Conservation (phyloP, 176 grass and related monocot genomes). For the Hyparrhenia diplandra region DNA sequence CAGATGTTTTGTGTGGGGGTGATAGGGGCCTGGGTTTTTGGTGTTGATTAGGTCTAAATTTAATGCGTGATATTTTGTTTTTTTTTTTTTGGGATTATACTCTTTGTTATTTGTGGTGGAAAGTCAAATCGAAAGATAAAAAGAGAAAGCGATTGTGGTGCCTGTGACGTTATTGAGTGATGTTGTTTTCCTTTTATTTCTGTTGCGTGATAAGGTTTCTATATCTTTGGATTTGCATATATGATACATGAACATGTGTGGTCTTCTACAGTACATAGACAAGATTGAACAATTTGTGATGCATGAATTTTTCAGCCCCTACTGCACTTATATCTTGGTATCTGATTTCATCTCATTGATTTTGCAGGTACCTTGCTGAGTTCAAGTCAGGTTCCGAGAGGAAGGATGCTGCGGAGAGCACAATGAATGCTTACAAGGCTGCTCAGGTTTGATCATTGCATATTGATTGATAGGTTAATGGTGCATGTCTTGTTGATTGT, state of each 20-base stretch:
- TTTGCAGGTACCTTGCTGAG: slow-evolving; percentile 73
- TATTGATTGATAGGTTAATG: not conserved
- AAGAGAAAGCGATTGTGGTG: not conserved
- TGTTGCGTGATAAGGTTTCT: not conserved
- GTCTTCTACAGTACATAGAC: not conserved
- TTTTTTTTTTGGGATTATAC: not conserved
- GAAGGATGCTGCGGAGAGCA: slow-evolving; percentile 80
- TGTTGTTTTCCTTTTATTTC: not conserved
- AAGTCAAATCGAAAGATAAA: not conserved
- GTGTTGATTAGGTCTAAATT: not conserved
- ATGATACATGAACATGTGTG: not conserved
- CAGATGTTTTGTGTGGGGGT: too few species aligned
- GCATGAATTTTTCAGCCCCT: not conserved
- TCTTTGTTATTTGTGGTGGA: not conserved
- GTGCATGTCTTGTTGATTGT: not conserved
- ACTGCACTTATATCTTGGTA: not conserved
- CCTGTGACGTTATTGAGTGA: not conserved
- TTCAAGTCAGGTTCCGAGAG: slow-evolving; percentile 65
- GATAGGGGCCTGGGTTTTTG: not conserved
- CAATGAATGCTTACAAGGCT: slow-evolving; percentile 81
- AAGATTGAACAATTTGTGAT: not conserved
- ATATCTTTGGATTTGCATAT: not conserved
- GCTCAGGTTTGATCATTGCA: slow-evolving; percentile 52
- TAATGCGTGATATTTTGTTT: not conserved
- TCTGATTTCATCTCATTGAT: slow-evolving; percentile 14